Percentiles rank a stretch among this genome's conserved stretches.
These are phyloP conservation scores for Paecilomyces formosus DNA, from an alignment of 2,329 filamentous ascomycete species.

Conservation along the genomic window DNA sequence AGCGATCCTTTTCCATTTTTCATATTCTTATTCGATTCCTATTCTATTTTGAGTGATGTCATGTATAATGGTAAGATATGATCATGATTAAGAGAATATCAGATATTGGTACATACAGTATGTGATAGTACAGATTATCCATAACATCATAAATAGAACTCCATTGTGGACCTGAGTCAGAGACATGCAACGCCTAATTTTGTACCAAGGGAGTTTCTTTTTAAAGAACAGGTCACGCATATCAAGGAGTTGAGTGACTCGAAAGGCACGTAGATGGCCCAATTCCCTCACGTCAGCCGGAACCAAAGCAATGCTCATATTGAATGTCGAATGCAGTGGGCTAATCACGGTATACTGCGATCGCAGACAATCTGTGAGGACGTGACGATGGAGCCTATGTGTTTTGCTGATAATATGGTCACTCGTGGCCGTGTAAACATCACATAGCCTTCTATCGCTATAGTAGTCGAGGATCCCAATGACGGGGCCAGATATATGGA, in stretches of 20 bases:
- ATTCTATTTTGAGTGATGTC: too few species aligned
- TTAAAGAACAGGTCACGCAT: background rate
- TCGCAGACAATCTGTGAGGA: background rate
- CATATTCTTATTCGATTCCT: too few species aligned
- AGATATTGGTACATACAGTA: background rate
- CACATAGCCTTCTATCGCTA: slow-evolving; percentile 1
- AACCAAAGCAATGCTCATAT: background rate
- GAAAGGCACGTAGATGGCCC: background rate
- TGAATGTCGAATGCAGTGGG: background rate
- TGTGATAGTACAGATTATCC: background rate
- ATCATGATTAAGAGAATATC: background rate
- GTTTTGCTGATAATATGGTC: background rate
- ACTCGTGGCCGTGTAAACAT: background rate
- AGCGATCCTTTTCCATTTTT: too few species aligned
- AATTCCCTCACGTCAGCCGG: background rate
- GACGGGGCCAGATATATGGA: background rate
- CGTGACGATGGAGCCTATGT: background rate
- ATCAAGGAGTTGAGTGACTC: background rate
- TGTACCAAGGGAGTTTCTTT: background rate
- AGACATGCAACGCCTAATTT: background rate
- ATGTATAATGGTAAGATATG: too few species aligned
- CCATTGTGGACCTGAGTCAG: background rate
- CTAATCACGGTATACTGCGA: background rate
- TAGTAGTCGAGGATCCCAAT: background rate
- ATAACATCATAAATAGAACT: background rate